A percentile compares a stretch with the other conserved stretches of the same genome.
These are phyloP conservation scores for Hypomyces perniciosus DNA, from an alignment of 2,329 filamentous ascomycete genomes.

Conservation along the genomic window DNA sequence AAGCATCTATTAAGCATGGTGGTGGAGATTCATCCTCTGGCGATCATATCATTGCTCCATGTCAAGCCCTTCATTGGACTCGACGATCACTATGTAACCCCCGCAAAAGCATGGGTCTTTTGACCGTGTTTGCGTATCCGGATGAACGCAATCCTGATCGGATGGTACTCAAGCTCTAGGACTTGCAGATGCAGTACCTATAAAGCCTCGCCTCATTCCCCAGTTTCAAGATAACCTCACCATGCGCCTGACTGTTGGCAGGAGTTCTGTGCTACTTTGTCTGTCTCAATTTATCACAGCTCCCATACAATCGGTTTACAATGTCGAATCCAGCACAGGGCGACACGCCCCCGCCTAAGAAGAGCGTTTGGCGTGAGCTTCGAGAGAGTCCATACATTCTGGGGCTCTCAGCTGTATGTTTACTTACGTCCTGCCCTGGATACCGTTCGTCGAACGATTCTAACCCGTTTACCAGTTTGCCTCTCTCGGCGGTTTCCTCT, in stretches of 20 bases:
- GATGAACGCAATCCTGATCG: conserved; percentile 6
- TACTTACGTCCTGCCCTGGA: neutral
- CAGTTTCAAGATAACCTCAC: neutral
- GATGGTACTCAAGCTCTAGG: no score
- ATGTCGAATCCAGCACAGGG: conserved; percentile 4
- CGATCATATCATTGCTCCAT: neutral
- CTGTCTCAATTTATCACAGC: neutral
- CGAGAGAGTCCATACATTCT: conserved; percentile 38
- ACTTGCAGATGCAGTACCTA: neutral
- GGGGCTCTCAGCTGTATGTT: conserved; percentile 36
- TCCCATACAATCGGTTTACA: neutral
- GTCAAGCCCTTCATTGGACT: neutral
- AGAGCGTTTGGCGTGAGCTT: conserved; percentile 22
- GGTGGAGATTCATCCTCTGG: no score
- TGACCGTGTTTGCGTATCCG: neutral
- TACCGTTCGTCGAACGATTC: neutral
- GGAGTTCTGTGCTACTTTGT: neutral
- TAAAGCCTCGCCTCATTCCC: conserved; percentile 1
- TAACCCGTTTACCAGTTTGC: conserved; percentile 19
- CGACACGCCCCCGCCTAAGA: conserved; percentile 9
- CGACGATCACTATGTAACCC: conserved; percentile 4
- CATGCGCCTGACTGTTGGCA: neutral
- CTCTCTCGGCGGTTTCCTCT: conserved; percentile 37
- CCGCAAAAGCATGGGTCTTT: conserved; percentile 4
- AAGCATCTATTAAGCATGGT: no score